phyloP scores from a whole-genome alignment of 257 asterid species.

The Penstemon davidsonii region DNA sequence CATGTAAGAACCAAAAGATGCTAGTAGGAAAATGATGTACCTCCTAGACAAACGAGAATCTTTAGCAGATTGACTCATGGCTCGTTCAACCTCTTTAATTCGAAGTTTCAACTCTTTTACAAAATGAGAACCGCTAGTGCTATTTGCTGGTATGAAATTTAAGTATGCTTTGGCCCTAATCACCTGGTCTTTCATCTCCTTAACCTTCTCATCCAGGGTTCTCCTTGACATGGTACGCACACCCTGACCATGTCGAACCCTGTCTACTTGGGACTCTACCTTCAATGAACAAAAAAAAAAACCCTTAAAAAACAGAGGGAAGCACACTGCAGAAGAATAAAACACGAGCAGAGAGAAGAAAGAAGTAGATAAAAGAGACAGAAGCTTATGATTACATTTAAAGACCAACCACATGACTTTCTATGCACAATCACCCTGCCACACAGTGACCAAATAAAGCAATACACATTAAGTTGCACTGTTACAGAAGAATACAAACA shows the following conservation, averaged over 20 bases:
- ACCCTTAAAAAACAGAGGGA: slow-evolving; percentile 21
- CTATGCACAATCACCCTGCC: slow-evolving; percentile 23
- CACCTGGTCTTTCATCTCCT: slow-evolving; percentile 86
- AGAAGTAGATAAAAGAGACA: slow-evolving; percentile 3
- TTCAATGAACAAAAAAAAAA: slow-evolving; percentile 26
- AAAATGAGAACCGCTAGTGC: slow-evolving; percentile 60
- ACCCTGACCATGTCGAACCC: slow-evolving; percentile 36
- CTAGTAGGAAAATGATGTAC: slow-evolving; percentile 36
- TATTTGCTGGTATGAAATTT: slow-evolving; percentile 57
- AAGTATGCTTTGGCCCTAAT: slow-evolving; percentile 77
- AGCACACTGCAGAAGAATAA: neutral
- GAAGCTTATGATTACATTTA: neutral
- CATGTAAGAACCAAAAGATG: slow-evolving; percentile 4
- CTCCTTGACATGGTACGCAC: slow-evolving; percentile 34
- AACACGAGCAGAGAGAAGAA: neutral
- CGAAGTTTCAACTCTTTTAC: slow-evolving; percentile 83
- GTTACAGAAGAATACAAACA: neutral
- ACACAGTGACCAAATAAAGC: slow-evolving; percentile 3
- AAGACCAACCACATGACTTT: neutral
- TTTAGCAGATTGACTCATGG: slow-evolving; percentile 52
- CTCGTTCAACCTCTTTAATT: slow-evolving; percentile 81
- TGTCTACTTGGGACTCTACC: slow-evolving; percentile 45
- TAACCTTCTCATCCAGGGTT: slow-evolving; percentile 58
- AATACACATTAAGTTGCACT: slow-evolving; percentile 19
- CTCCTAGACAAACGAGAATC: slow-evolving; percentile 68